Percentiles rank a stretch among this genome's conserved stretches.
These are phyloP conservation scores for Sclerotiophoma versabilis DNA, from an alignment of 2,329 filamentous ascomycete species.

Conservation along the genomic window DNA sequence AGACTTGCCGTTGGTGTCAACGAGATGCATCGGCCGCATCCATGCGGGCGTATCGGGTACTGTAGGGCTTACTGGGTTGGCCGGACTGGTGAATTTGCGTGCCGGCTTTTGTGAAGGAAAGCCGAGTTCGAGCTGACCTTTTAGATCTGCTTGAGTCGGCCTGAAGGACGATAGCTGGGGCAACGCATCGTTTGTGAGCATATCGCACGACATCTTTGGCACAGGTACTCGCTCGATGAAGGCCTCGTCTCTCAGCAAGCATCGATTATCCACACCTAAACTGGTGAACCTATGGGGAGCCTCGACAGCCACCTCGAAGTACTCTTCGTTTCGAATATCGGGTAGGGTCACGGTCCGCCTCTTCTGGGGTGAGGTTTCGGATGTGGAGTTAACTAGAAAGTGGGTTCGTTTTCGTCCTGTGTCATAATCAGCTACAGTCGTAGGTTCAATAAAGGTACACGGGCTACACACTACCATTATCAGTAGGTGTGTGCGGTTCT, in stretches of 20 bases:
- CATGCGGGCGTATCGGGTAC: conserved; percentile 30
- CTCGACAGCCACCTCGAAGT: background rate
- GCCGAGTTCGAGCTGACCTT: background rate
- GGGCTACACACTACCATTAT: conserved; percentile 6
- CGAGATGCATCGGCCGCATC: conserved; percentile 36
- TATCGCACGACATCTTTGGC: background rate
- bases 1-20: conserved; percentile 32
- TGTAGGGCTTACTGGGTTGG: background rate
- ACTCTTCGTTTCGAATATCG: background rate
- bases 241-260: background rate
- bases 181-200: background rate
- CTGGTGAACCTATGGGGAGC: background rate
- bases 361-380: conserved; percentile 18
- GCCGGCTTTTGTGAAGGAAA: conserved; percentile 1
- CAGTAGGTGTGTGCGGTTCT: background rate
- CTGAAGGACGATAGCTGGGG: conserved; percentile 25
- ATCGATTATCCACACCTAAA: conserved; percentile 15
- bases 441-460: background rate
- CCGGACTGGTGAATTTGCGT: conserved; percentile 9
- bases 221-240: conserved; percentile 18
- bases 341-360: conserved; percentile 16
- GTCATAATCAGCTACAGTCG: background rate
- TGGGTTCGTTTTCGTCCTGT: conserved; percentile 21
- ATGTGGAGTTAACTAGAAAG: background rate
- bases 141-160: conserved; percentile 7